Base-by-base conservation (phyloP, 345 rosid genomes). In the Toxicodendron radicans region DNA sequence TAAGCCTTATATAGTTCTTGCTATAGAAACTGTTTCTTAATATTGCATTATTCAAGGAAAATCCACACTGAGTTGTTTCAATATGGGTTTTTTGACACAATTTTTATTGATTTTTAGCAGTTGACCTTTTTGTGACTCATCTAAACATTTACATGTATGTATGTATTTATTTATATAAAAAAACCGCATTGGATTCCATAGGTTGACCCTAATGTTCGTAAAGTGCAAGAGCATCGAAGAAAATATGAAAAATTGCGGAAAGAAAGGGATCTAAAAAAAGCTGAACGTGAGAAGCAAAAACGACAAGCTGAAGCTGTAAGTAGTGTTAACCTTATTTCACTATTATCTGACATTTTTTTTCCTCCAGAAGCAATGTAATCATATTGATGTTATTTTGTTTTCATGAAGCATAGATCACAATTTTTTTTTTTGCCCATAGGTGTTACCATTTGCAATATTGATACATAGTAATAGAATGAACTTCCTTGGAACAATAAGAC, bases 121-220 rank as follows among this genome's bases (percentile, higher is more conserved):
- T 51, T 17, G 6, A 51, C 18, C 6, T 14, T 51, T 51, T 51
- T 12, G n/a, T 17, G 18, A 51, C 54, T 12, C 18, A 49, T 49
- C 16, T 49, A 3, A 51, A 51, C 18, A 12, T 51, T 2, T 13
- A 16, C 18, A 16, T 38, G 8, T 38, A 51, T 12, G 17, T 49
- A 13, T 13, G 17, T 4, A 16, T 51, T 16, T 16, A 13, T 5
- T 13, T 51, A 4, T 16, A 51, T 1, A 16, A 4, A 49, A 49
- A 3, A 51, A 51, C 5, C 70, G 68, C 67, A 51, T 76, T 63
- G 72, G 57, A 12, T 27, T 73, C 38, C 73, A 61, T 75, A 94
- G 98, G 97, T 92, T 79, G 96, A 94, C 77, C 91, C 93, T 63
- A 94, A 92, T 76, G 91, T 79, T 41, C 87, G 79, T 64, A 94